Evolutionary conservation across 106 monocot species (phyloP), one percentile per base, ranked within the genome.

Genomic region (Dendrobium huoshanense): DNA sequence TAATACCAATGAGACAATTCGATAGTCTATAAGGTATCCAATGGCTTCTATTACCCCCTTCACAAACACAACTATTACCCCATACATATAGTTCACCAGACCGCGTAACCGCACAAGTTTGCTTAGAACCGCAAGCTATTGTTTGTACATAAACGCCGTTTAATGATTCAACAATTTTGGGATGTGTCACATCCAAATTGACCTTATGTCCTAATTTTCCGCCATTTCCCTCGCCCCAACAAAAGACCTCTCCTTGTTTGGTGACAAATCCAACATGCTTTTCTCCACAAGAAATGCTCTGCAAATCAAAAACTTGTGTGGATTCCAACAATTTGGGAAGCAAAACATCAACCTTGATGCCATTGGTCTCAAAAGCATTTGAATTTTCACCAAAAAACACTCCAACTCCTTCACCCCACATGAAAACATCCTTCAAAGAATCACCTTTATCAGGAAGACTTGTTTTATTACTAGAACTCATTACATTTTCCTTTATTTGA

Each of bases 341-440:
- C 45, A 89, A 85, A 81, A 65, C 73, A 79, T 85, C 85, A 24
- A 33, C 48, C 2, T 86, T 84, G 18, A 19, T 41, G 9, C 58
- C 54, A 55, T 25, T 2, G 17, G 61, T 37, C 9, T 64, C 73
- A 55, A 41, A 67, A 27, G 42, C 37, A 81, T 83, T 55, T 25
- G 43, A n/a, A 9, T 70, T 78, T 43, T 77, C 77, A 42, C 85
- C 85, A 18, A 86, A 76, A 27, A 81, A 82, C 49, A 68, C 77
- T 59, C 87, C 88, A 74, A 88, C 67, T 27, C 85, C 87, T 86
- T 88, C 86, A 72, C 92, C 92, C 90, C 92, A 93, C 81, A 92
- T 83, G 81, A 90, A 90, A 20, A 90, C 77, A 87, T 93, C 92
- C 83, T 88, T 86, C 58, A 90, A 81, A 73, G 79, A 49, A 79